A percentile compares a stretch with the other conserved stretches of the same genome.
These are phyloP conservation scores for Apiotrichum veenhuisii DNA, from an alignment of 1,284 basidiomycete genomes.

Conservation along the genomic window DNA sequence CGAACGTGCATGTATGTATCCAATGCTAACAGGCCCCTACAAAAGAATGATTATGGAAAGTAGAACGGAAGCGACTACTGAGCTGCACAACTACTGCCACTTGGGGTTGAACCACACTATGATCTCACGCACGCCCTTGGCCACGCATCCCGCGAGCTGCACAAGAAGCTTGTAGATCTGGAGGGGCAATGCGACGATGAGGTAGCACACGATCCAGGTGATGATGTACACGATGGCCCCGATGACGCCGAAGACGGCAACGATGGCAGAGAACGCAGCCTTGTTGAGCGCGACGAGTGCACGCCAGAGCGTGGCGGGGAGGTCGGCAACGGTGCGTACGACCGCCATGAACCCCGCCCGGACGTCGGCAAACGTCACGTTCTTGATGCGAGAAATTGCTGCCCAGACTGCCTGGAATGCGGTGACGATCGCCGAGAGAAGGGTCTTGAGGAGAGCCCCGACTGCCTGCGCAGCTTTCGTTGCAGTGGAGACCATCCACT, in stretches of 20 bases:
- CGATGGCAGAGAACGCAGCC: not conserved
- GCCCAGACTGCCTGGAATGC: not conserved
- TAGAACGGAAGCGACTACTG: too few species aligned
- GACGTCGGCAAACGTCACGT: constrained; percentile 1
- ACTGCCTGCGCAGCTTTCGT: not conserved
- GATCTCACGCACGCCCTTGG: constrained; percentile 2
- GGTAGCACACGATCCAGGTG: not conserved
- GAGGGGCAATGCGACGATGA: not conserved
- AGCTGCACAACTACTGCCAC: too few species aligned
- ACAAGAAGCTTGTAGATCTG: not conserved
- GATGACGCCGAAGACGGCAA: not conserved
- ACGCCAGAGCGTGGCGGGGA: not conserved
- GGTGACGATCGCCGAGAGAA: not conserved
- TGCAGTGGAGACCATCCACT: not conserved
- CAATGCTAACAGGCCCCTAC: too few species aligned
- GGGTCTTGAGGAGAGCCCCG: not conserved
- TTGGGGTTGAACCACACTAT: constrained; percentile 9
- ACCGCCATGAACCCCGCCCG: not conserved
- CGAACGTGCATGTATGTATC: too few species aligned
- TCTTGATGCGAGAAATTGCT: not conserved
- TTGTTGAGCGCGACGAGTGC: not conserved
- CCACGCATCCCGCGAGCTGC: not conserved
- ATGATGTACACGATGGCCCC: not conserved
- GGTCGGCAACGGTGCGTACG: not conserved
- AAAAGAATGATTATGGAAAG: too few species aligned